Percentiles rank a stretch among this genome's conserved stretches.
Evolutionary conservation across 306 rosid species (phyloP).

Genomic region (Cicer cuneatum): DNA sequence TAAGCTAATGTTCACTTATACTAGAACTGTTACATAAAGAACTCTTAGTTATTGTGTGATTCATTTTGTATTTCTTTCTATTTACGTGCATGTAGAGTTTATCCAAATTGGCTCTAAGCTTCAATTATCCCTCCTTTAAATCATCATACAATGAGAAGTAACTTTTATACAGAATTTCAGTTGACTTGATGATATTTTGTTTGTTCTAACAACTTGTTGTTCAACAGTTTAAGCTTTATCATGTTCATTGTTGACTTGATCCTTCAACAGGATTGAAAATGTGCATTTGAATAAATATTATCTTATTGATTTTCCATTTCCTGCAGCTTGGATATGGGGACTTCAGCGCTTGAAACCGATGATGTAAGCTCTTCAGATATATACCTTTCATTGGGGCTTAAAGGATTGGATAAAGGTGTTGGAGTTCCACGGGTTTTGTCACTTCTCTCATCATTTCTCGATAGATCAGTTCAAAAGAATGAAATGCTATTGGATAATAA

Average conservation of each 20-base stretch:
- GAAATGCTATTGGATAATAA: constrained; percentile 64
- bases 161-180: background rate
- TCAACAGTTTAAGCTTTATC: background rate
- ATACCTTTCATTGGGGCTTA: constrained; percentile 73
- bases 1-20: background rate
- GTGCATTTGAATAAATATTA: constrained; percentile 17
- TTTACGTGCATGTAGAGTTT: background rate
- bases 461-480: constrained; percentile 72
- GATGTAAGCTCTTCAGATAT: constrained; percentile 54
- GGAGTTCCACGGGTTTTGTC: constrained; percentile 81
- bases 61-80: background rate
- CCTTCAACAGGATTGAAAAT: background rate
- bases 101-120: constrained; percentile 5
- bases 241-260: constrained; percentile 25
- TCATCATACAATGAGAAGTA: constrained; percentile 11
- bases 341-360: constrained; percentile 58
- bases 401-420: constrained; percentile 58
- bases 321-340: constrained; percentile 81
- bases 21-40: background rate
- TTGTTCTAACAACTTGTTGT: constrained; percentile 2
- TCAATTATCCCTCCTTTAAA: constrained; percentile 28
- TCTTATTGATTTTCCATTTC: constrained; percentile 25
- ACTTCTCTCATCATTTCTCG: constrained; percentile 78
- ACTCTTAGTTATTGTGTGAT: background rate
- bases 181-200: constrained; percentile 24